Evolutionary conservation across 2,329 filamentous ascomycete species (phyloP).

Genomic region (Phialophora verrucosa): DNA sequence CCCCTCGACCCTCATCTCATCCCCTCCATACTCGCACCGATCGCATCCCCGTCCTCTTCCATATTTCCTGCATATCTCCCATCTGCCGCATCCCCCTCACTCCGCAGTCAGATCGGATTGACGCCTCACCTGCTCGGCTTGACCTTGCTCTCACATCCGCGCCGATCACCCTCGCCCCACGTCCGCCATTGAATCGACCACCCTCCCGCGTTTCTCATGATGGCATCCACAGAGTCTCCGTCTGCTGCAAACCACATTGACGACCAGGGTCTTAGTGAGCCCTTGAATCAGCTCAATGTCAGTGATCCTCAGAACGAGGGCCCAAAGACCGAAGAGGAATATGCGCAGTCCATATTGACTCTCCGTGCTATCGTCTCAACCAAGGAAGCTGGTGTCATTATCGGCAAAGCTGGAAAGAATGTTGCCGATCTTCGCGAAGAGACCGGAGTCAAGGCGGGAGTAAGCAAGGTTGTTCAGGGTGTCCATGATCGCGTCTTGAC

Average conservation of each 20-base stretch:
- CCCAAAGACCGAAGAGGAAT: conserved; percentile 96
- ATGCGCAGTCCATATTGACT: conserved; percentile 88
- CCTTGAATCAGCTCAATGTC: conserved; percentile 70
- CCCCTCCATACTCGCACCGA: conserved; percentile 34
- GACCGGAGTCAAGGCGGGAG: conserved; percentile 95
- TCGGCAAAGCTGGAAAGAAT: conserved; percentile 98
- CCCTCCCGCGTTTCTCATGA: conserved; percentile 46
- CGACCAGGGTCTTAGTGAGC: conserved; percentile 66
- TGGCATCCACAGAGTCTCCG: conserved; percentile 66
- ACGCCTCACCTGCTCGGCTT: conserved; percentile 20
- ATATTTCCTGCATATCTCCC: conserved; percentile 27
- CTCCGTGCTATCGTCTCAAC: conserved; percentile 97
- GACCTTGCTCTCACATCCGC: conserved; percentile 1
- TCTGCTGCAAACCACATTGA: conserved; percentile 61
- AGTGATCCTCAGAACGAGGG: conserved; percentile 70
- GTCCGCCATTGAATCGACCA: conserved; percentile 35
- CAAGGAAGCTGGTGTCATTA: conserved; percentile 98
- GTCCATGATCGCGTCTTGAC: conserved; percentile 97
- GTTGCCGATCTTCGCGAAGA: conserved; percentile 96
- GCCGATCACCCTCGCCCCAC: conserved; percentile 31
- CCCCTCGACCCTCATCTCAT: conserved; percentile 25
- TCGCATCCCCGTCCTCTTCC: conserved; percentile 36
- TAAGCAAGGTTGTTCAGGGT: conserved; percentile 97
- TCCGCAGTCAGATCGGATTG: conserved; percentile 2
- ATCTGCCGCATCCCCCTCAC: conserved; percentile 16